Conservation (phyloP, 2,329 filamentous ascomycete genomes). For the Dothideomycetes sp. region DNA sequence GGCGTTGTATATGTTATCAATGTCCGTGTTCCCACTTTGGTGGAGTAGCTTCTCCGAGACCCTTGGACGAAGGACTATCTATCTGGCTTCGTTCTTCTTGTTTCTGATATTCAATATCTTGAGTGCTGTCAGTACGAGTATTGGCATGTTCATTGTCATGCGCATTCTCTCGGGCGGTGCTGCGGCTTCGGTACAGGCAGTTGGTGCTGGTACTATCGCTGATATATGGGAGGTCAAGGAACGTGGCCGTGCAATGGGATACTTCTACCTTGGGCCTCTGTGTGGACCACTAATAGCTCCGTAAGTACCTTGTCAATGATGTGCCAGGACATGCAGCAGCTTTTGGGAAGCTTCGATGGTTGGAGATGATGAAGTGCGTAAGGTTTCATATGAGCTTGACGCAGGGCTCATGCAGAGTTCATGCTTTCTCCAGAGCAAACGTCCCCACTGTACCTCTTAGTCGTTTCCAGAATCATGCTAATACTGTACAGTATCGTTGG, state of each 20-base stretch:
- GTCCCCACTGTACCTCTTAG: no score
- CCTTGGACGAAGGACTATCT: slow-evolving; percentile 65
- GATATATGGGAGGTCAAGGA: slow-evolving; percentile 69
- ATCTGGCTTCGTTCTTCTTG: slow-evolving; percentile 62
- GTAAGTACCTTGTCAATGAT: no score
- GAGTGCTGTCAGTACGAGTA: slow-evolving; percentile 58
- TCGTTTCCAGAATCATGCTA: no score
- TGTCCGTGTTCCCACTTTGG: slow-evolving; percentile 80
- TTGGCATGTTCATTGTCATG: slow-evolving; percentile 69
- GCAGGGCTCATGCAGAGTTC: no score
- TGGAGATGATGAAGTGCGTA: no score
- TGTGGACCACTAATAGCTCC: slow-evolving; percentile 66
- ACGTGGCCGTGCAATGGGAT: slow-evolving; percentile 68
- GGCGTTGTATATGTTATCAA: slow-evolving; percentile 70
- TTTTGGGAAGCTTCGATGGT: no score
- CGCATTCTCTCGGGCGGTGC: slow-evolving; percentile 66
- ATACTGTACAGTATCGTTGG: no score
- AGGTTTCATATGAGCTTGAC: no score
- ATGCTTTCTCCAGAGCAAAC: no score
- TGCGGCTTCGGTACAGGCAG: slow-evolving; percentile 70
- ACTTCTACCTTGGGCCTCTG: slow-evolving; percentile 73
- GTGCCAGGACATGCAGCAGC: no score
- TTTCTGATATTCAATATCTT: slow-evolving; percentile 64
- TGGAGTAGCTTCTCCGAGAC: slow-evolving; percentile 74
- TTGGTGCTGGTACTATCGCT: slow-evolving; percentile 74